Evolutionary conservation across 768 basidiomycete species (phyloP), one percentile per base, ranked within the genome.

Genomic region (Candolleomyces eurysporus): DNA sequence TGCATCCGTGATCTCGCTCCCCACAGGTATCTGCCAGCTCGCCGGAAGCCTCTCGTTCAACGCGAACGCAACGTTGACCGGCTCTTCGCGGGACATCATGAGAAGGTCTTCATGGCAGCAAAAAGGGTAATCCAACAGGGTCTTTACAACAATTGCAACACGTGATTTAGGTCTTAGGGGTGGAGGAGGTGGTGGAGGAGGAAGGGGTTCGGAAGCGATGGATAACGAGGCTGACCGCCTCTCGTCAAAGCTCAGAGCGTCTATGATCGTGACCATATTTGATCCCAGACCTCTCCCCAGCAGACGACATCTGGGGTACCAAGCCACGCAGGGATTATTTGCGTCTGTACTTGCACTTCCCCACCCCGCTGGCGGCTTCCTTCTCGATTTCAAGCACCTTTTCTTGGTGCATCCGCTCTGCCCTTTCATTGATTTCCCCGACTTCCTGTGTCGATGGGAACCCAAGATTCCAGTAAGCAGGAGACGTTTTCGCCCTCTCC

Each of bases 361-460:
- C 48, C 5, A 19, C 67, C 26, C 79, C 77, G 67, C 69, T 84
- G 78, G 68, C 76, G 10, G 84, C 88, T 62, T 92, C 90, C 58
- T 68, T 73, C 64, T 86, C 85, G 5, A 92, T 77, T 59, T 78
- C 75, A 7, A 78, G 73, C 62, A 79, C 78, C 76, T 93, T 93
- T 71, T 80, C 78, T 66, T 73, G 74, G 64, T 91, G 87, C 84
- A 94, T 92, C 68, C 84, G 82, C 60, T 79, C 81, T 9, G 94
- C 95, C 60, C 76, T 76, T 61, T 77, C 75, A 71, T 96, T 96
- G 67, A 96, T 94, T 58, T 81, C 80, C 50, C 78, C 81, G 16
- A 85, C 87, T 68, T 92, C 85, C 71, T 96, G 94, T 3, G 94
- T 95, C 64, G 80, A 79, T 1, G 95, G 95, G 70, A 98, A 96